Evolutionary conservation across 176 grass and related monocot species (phyloP).

Genomic region (Lolium perenne): DNA sequence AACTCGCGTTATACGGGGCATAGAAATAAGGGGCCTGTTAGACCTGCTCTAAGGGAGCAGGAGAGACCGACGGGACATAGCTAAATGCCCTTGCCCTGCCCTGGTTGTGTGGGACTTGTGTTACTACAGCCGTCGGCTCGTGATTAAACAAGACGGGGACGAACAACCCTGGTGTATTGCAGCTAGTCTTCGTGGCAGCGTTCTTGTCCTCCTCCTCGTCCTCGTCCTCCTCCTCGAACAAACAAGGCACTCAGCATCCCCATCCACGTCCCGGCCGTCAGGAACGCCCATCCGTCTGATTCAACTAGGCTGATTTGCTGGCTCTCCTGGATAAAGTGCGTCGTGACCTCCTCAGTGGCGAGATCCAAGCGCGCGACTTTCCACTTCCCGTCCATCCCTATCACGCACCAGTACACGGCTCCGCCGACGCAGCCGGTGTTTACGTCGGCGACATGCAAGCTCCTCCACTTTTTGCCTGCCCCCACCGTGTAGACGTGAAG

Average conservation of each 20-base stretch:
- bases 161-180: background rate
- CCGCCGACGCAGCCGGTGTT: background rate
- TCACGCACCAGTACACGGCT: slow-evolving; percentile 18
- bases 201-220: no score
- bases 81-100: background rate
- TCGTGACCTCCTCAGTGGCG: background rate
- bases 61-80: no score
- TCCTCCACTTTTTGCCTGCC: background rate
- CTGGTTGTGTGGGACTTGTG: background rate
- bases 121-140: background rate
- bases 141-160: background rate
- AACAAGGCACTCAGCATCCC: background rate
- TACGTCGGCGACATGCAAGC: background rate
- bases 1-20: no score
- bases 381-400: background rate
- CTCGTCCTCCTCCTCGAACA: background rate
- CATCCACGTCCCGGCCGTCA: background rate
- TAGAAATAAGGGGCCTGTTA: no score
- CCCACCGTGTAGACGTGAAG: background rate
- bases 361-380: background rate
- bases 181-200: no score
- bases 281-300: background rate
- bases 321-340: background rate
- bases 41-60: no score
- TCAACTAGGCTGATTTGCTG: background rate